phyloP scores from a whole-genome alignment of 2,329 filamentous ascomycete species.

The Colletotrichum lentis region DNA sequence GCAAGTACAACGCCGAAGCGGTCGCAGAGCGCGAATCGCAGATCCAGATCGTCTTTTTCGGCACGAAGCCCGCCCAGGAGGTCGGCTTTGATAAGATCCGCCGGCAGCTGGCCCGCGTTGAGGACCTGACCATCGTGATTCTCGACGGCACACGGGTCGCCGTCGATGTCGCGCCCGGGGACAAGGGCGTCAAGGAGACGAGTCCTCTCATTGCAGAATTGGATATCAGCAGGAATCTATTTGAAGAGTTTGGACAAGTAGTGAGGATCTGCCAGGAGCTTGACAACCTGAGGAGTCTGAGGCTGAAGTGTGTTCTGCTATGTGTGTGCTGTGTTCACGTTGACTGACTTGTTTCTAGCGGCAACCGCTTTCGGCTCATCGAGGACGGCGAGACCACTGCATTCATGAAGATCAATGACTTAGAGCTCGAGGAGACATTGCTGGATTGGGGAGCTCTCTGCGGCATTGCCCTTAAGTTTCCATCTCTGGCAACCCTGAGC shows the following conservation, averaged over 20 bases:
- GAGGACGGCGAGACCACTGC: conserved; percentile 44
- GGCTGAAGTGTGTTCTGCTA: conserved; percentile 70
- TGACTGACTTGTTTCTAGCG: conserved; percentile 57
- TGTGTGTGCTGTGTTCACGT: conserved; percentile 4
- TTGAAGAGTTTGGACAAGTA: conserved; percentile 73
- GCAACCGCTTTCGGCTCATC: conserved; percentile 71
- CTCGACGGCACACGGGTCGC: conserved; percentile 78
- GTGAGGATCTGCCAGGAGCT: conserved; percentile 76
- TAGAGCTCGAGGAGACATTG: conserved; percentile 73
- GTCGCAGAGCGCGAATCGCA: conserved; percentile 42
- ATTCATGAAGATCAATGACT: conserved; percentile 63
- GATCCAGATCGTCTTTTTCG: conserved; percentile 71
- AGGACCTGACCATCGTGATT: conserved; percentile 81
- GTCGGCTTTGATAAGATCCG: conserved; percentile 95
- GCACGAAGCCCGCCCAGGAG: conserved; percentile 83
- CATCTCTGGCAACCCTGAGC: conserved; percentile 58
- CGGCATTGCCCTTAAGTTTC: conserved; percentile 62
- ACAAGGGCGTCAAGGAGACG: conserved; percentile 55
- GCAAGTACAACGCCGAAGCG: conserved; percentile 80
- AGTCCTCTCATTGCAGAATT: conserved; percentile 77
- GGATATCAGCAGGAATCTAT: conserved; percentile 85
- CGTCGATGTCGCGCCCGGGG: conserved; percentile 46
- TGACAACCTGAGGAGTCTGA: conserved; percentile 69
- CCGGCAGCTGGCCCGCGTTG: conserved; percentile 77
- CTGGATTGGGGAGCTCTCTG: conserved; percentile 72